phyloP scores from a whole-genome alignment of 2,329 filamentous ascomycete genomes.

The Diaporthe citrichinensis region DNA sequence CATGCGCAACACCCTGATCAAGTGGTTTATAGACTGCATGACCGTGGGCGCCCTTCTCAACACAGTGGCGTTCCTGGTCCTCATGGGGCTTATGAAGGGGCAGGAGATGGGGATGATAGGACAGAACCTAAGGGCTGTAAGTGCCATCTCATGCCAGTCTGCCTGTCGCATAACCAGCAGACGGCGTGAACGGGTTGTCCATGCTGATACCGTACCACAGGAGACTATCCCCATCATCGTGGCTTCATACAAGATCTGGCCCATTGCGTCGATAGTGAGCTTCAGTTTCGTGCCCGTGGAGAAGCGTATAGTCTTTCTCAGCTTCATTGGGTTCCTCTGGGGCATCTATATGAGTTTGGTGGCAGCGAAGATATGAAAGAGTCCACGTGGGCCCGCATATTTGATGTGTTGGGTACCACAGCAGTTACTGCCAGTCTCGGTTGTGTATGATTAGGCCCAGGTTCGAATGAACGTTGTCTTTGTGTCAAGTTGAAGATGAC shows the following conservation, averaged over 20 bases:
- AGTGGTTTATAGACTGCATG: constrained; percentile 67
- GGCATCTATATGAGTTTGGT: constrained; percentile 67
- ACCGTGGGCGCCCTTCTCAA: constrained; percentile 62
- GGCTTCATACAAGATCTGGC: constrained; percentile 67
- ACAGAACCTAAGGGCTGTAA: constrained; percentile 55
- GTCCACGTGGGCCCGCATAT: no score
- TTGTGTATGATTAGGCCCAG: background rate
- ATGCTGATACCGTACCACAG: constrained; percentile 43
- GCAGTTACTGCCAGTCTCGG: background rate
- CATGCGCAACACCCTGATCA: constrained; percentile 58
- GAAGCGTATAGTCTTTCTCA: constrained; percentile 63
- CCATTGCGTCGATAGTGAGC: constrained; percentile 64
- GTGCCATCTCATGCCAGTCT: constrained; percentile 20
- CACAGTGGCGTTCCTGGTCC: constrained; percentile 60
- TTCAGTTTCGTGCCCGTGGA: constrained; percentile 66
- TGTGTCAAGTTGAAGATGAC: background rate
- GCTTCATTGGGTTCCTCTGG: constrained; percentile 64
- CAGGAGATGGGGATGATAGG: constrained; percentile 54
- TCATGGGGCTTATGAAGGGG: constrained; percentile 63
- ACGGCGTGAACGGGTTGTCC: background rate
- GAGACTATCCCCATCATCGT: constrained; percentile 64
- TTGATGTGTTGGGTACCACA: background rate
- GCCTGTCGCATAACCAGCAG: background rate
- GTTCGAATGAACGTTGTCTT: no score
- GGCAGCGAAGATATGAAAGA: constrained; percentile 49